phyloP scores from a whole-genome alignment of 2,329 filamentous ascomycete genomes.

The Lasiodiplodia sp. region DNA sequence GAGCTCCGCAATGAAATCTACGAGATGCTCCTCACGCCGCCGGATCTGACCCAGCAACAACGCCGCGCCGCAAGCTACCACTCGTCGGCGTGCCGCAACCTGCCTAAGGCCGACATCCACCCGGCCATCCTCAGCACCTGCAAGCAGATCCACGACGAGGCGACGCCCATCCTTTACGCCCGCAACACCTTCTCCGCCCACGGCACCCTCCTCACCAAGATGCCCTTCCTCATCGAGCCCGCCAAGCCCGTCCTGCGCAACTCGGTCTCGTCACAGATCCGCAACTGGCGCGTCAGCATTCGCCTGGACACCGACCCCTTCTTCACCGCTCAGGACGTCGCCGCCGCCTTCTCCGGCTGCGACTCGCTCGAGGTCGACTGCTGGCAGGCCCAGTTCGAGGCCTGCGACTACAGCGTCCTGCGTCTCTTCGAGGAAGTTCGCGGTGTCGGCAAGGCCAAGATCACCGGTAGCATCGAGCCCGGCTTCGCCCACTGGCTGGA shows the following conservation, averaged over 20 bases:
- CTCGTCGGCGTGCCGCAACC: conserved; percentile 30
- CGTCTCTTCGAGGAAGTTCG: conserved; percentile 55
- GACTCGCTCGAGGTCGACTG: conserved; percentile 59
- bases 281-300: conserved; percentile 54
- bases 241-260: conserved; percentile 47
- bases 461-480: conserved; percentile 53
- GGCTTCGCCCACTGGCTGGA: conserved; percentile 56
- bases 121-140: conserved; percentile 52
- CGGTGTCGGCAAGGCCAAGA: conserved; percentile 52
- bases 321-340: conserved; percentile 50
- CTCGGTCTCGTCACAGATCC: conserved; percentile 46
- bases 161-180: conserved; percentile 56
- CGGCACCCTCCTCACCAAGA: conserved; percentile 51
- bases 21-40: conserved; percentile 43
- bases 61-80: conserved; percentile 37
- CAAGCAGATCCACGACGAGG: conserved; percentile 51
- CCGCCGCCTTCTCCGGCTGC: conserved; percentile 53
- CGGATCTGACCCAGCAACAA: conserved; percentile 35
- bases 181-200: conserved; percentile 60
- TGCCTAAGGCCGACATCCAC: conserved; percentile 40
- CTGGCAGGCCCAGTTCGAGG: conserved; percentile 52
- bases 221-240: conserved; percentile 52
- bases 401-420: conserved; percentile 52
- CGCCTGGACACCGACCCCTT: conserved; percentile 59
- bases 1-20: conserved; percentile 69